Conservation (phyloP, 163 green algal genomes). For the Chlamydomonas reinhardtii region DNA sequence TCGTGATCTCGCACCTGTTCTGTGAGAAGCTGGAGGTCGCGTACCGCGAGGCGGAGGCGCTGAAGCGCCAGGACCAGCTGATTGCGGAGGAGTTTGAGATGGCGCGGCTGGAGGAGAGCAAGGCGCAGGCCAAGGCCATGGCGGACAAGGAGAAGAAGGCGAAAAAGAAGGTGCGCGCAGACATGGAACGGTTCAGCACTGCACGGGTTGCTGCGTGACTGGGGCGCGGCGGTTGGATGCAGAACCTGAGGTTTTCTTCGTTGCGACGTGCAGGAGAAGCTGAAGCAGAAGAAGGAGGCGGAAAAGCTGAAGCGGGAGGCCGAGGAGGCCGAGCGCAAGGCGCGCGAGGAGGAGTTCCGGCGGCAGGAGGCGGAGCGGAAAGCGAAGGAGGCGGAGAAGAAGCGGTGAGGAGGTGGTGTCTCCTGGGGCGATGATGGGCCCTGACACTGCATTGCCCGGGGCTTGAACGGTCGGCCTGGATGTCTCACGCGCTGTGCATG, state of each 20-base stretch:
- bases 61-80: conserved; percentile 92
- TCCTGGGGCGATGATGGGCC: too few relatives aligned
- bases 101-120: conserved; percentile 69
- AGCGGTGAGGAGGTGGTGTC: too few relatives aligned
- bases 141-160: conserved; percentile 68
- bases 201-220: too few relatives aligned
- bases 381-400: conserved; percentile 47
- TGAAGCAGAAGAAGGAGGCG: conserved; percentile 64
- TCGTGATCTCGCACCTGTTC: conserved; percentile 89
- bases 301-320: conserved; percentile 61
- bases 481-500: not conserved
- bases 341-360: conserved; percentile 46
- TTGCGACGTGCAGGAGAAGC: conserved; percentile 50
- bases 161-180: conserved; percentile 58
- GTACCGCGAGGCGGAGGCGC: conserved; percentile 87
- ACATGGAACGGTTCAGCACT: too few relatives aligned
- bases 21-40: conserved; percentile 79
- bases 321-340: conserved; percentile 61
- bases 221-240: not conserved
- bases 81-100: conserved; percentile 94
- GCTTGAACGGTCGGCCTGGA: too few relatives aligned
- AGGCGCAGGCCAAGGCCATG: conserved; percentile 60
- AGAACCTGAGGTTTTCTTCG: not conserved
- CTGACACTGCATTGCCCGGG: too few relatives aligned
- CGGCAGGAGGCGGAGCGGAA: conserved; percentile 48